Conservation (phyloP, 1,139 yeast genomes). For the Saccharomyces hybrid region DNA sequence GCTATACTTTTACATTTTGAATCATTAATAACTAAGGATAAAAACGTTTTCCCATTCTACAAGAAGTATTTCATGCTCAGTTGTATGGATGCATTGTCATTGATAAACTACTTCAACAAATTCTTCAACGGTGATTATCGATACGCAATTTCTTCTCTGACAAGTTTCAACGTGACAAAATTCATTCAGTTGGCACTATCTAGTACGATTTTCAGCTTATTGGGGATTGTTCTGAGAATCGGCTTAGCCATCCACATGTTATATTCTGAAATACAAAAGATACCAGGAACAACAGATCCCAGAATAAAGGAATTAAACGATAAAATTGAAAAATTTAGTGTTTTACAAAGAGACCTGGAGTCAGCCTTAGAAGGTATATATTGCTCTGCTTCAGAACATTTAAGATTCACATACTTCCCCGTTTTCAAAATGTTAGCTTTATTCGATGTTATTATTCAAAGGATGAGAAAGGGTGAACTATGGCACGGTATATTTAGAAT, state of each 20-base stretch:
- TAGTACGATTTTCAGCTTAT: slow-evolving; percentile 20
- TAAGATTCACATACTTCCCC: slow-evolving; percentile 29
- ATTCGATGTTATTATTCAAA: slow-evolving; percentile 26
- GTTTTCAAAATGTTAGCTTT: slow-evolving; percentile 29
- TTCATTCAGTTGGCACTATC: slow-evolving; percentile 25
- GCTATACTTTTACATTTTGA: slow-evolving; percentile 20
- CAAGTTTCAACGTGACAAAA: slow-evolving; percentile 18
- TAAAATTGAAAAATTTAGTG: slow-evolving; percentile 17
- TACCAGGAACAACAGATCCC: neutral
- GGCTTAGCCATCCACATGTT: slow-evolving; percentile 20
- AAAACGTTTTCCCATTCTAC: slow-evolving; percentile 12
- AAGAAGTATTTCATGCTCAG: slow-evolving; percentile 13
- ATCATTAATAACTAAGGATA: slow-evolving; percentile 8
- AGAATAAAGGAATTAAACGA: slow-evolving; percentile 11
- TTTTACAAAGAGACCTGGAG: slow-evolving; percentile 15
- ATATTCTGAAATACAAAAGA: slow-evolving; percentile 9
- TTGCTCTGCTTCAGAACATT: slow-evolving; percentile 20
- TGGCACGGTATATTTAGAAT: slow-evolving; percentile 19
- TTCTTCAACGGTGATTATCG: slow-evolving; percentile 11
- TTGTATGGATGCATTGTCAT: slow-evolving; percentile 11
- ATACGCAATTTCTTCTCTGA: slow-evolving; percentile 9
- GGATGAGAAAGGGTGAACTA: slow-evolving; percentile 23
- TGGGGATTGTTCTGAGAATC: slow-evolving; percentile 24
- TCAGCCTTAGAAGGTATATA: slow-evolving; percentile 19
- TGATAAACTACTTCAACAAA: slow-evolving; percentile 11